Evolutionary conservation across 163 green algal genomes (phyloP), one percentile per base, ranked within the genome.

Genomic region (Prototheca wickerhamii): DNA sequence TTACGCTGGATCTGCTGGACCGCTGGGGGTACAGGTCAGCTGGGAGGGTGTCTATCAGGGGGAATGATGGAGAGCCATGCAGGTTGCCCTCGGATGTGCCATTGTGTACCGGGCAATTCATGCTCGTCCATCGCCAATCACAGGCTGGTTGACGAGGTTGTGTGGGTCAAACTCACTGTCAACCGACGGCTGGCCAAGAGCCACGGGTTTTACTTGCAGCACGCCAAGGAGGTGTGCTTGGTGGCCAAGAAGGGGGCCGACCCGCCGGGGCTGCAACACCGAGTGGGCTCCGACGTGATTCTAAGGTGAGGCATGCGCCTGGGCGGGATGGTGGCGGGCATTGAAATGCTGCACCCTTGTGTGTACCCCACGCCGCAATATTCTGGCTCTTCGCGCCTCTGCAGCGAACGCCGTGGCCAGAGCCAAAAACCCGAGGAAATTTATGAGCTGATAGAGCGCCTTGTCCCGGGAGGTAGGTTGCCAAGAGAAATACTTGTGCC

Each of bases 121-220:
- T n/a, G n/a, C n/a, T n/a, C n/a, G n/a, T n/a, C n/a, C n/a, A n/a
- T n/a, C n/a, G n/a, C n/a, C n/a, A n/a, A n/a, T n/a, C n/a, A 57
- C 74, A 89, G 84, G 61, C 51, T 95, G 33, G 88, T 96, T 23
- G 90, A 97, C 63, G 89, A 97, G 72, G 81, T 97, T 37, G 90
- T 95, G 42, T 97, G 90, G 90, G 88, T 96, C n/a, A 97, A 97
- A 76, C 86, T 91, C 79, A 97, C 90, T 7, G 86, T 95, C 49
- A 95, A 95, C 68, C 69, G 88, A n/a, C 77, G 90, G 21, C 72
- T 97, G 72, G 87, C 87, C 59, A 97, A 97, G 72, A 89, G 75
- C 58, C 90, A 97, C 76, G 90, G 90, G 20, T 97, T 93, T 75
- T 97, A 96, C 78, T 67, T 96, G 72, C 90, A 96, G 71, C 90